These are phyloP conservation scores for Boletus fagicola DNA, from an alignment of 768 basidiomycete genomes.

Conservation along the genomic window DNA sequence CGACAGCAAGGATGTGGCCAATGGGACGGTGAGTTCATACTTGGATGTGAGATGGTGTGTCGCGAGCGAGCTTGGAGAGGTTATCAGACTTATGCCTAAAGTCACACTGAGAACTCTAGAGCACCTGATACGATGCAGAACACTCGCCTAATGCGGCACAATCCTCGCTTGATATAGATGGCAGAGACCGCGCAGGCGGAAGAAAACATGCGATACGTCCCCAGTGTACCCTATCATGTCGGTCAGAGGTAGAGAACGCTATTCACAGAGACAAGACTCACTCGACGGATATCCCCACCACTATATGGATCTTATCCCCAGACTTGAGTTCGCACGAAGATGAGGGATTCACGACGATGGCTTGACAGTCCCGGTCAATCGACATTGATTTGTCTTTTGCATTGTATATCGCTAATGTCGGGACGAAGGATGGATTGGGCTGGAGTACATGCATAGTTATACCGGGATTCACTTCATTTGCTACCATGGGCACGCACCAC, in stretches of 20 bases:
- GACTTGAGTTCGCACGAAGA: slow-evolving; percentile 45
- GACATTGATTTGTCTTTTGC: slow-evolving; percentile 47
- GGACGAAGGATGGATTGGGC: slow-evolving; percentile 49
- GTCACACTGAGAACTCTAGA: neutral
- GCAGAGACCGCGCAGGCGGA: slow-evolving; percentile 36
- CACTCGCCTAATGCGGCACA: slow-evolving; percentile 57
- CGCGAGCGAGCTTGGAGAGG: slow-evolving; percentile 42
- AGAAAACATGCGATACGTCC: slow-evolving; percentile 48
- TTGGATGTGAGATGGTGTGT: slow-evolving; percentile 66
- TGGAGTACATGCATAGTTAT: slow-evolving; percentile 23
- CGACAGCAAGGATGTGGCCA: slow-evolving; percentile 60
- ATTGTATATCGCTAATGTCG: slow-evolving; percentile 48
- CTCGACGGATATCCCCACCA: slow-evolving; percentile 44
- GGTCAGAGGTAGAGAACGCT: neutral
- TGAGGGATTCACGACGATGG: slow-evolving; percentile 37
- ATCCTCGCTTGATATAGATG: slow-evolving; percentile 37
- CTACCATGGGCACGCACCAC: slow-evolving; percentile 44
- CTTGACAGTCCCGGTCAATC: slow-evolving; percentile 38
- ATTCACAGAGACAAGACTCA: slow-evolving; percentile 31
- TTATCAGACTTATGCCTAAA: slow-evolving; percentile 53
- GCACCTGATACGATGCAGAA: neutral
- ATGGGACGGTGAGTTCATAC: slow-evolving; percentile 46
- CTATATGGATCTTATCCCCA: slow-evolving; percentile 52
- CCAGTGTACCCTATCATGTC: slow-evolving; percentile 48
- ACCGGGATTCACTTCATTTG: neutral